Percentiles rank a stretch among this genome's conserved stretches.
These are phyloP conservation scores for Avena atlantica DNA, from an alignment of 176 grass and related monocot genomes.

Conservation along the genomic window DNA sequence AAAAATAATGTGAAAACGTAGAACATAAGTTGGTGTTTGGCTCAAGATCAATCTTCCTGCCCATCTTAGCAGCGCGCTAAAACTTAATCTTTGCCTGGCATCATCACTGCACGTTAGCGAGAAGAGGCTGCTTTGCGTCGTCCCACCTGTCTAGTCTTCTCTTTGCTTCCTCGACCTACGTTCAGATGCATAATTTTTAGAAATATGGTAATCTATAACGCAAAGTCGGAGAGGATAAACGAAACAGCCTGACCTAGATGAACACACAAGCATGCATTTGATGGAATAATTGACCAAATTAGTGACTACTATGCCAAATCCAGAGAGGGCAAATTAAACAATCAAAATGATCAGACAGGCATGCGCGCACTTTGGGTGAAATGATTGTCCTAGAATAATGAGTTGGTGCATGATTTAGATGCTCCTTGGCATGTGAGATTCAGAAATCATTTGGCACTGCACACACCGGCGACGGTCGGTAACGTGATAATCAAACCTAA, in stretches of 20 bases:
- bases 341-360: background rate
- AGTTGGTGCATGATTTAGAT: background rate
- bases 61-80: background rate
- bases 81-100: constrained; percentile 23
- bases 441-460: constrained; percentile 39
- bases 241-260: background rate
- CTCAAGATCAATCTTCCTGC: constrained; percentile 24
- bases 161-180: constrained; percentile 63
- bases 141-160: constrained; percentile 82
- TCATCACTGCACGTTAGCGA: constrained; percentile 46
- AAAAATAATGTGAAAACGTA: background rate
- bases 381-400: constrained; percentile 28
- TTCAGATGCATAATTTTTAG: background rate
- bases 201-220: background rate
- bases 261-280: background rate
- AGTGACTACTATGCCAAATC: background rate
- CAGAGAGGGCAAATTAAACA: background rate
- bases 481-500: background rate
- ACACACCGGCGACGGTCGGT: background rate
- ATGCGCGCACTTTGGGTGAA: background rate
- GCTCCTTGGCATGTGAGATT: constrained; percentile 34
- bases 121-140: constrained; percentile 56
- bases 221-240: background rate
- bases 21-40: background rate
- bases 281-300: constrained; percentile 24